These are phyloP conservation scores for Fusarium guadeloupense DNA, from an alignment of 2,329 filamentous ascomycete genomes.

Conservation along the genomic window DNA sequence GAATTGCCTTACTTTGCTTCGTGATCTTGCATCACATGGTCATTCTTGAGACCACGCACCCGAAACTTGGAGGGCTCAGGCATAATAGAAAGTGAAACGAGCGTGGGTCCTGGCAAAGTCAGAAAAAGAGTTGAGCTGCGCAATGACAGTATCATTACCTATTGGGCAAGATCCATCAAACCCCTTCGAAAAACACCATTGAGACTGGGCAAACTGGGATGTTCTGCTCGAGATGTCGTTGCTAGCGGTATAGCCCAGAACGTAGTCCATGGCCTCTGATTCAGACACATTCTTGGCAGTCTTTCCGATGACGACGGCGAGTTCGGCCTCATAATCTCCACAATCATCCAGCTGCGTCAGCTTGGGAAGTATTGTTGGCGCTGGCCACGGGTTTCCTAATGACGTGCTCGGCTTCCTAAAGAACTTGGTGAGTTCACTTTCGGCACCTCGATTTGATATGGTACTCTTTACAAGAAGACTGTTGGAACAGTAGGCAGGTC, in stretches of 20 bases:
- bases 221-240: conserved; percentile 65
- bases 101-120: too few species aligned
- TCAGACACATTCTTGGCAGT: conserved; percentile 62
- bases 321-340: conserved; percentile 67
- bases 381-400: conserved; percentile 64
- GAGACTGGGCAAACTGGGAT: conserved; percentile 32
- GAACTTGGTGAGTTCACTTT: background rate
- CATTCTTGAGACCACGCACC: conserved; percentile 59
- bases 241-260: conserved; percentile 69
- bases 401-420: conserved; percentile 61
- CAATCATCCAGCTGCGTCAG: conserved; percentile 57
- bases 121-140: too few species aligned
- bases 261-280: conserved; percentile 64
- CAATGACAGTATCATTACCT: conserved; percentile 45
- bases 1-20: too few species aligned
- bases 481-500: conserved; percentile 63
- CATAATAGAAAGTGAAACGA: too few species aligned
- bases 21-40: conserved; percentile 32
- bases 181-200: conserved; percentile 61
- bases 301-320: conserved; percentile 64
- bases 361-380: conserved; percentile 62
- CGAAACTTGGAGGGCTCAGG: conserved; percentile 53
- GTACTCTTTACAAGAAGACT: conserved; percentile 61
- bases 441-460: background rate
- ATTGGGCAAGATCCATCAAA: conserved; percentile 66